Conservation (phyloP, 1,284 basidiomycete genomes). For the Psilocybe mexicana region DNA sequence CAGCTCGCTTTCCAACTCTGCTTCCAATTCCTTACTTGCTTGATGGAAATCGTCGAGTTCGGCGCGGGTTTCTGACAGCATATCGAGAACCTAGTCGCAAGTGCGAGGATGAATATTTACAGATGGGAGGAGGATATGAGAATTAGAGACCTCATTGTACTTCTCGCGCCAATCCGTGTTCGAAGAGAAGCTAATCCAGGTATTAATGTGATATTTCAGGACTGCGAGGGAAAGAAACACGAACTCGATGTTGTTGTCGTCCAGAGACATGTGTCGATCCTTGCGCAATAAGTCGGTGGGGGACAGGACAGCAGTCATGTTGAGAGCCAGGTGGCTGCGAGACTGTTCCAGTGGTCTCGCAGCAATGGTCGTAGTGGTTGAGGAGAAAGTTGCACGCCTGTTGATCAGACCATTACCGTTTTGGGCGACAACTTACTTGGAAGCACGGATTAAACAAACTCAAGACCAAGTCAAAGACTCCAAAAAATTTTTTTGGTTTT, state of each 20-base stretch:
- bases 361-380: constrained; percentile 22
- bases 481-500: constrained; percentile 10
- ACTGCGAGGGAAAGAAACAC: constrained; percentile 6
- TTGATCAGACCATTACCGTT: constrained; percentile 28
- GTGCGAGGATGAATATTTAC: constrained; percentile 8
- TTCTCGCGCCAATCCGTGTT: constrained; percentile 78
- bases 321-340: constrained; percentile 25
- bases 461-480: too few relatives aligned
- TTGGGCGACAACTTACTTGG: constrained; percentile 23
- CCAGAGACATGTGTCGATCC: constrained; percentile 59
- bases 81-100: constrained; percentile 62
- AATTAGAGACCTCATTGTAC: constrained; percentile 65
- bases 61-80: constrained; percentile 80
- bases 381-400: constrained; percentile 25
- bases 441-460: constrained; percentile 14
- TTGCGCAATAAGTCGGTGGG: constrained; percentile 57
- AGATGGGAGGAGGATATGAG: not conserved
- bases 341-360: constrained; percentile 25
- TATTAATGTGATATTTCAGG: constrained; percentile 15
- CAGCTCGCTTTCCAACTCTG: constrained; percentile 89
- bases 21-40: constrained; percentile 90
- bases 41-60: constrained; percentile 92
- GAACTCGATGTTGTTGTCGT: constrained; percentile 66
- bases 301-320: constrained; percentile 69
- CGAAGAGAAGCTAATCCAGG: constrained; percentile 48